A percentile compares a stretch with the other conserved stretches of the same genome.
phyloP scores from a whole-genome alignment of 176 grass and related monocot genomes.

The Carex scoparia region DNA sequence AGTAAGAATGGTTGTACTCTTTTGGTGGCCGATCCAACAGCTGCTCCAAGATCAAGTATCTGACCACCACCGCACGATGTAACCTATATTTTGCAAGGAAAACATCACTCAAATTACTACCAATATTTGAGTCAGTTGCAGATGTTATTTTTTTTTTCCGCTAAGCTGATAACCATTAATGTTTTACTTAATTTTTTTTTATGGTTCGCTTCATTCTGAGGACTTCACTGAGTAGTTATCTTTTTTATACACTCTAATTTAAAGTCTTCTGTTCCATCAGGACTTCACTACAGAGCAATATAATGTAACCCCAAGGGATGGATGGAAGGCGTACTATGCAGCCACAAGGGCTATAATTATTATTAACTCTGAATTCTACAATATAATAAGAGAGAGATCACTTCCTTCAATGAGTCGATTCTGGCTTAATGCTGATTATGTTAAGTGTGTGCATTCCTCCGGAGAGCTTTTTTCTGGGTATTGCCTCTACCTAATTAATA shows the following conservation, averaged over 20 bases:
- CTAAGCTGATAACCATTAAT: neutral
- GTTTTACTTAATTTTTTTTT: neutral
- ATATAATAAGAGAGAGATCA: slow-evolving; percentile 86
- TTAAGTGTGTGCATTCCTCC: slow-evolving; percentile 74
- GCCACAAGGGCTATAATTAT: slow-evolving; percentile 82
- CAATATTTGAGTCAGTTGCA: neutral
- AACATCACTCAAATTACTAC: neutral
- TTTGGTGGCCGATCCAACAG: neutral
- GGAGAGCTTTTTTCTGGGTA: slow-evolving; percentile 82
- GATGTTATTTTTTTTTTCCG: neutral
- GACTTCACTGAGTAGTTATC: neutral
- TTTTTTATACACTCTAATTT: neutral
- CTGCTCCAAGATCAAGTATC: neutral
- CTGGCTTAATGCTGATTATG: slow-evolving; percentile 86
- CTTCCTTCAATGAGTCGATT: slow-evolving; percentile 73
- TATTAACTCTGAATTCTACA: slow-evolving; percentile 84
- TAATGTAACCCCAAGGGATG: slow-evolving; percentile 57
- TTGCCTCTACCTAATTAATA: slow-evolving; percentile 11
- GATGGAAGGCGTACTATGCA: slow-evolving; percentile 98
- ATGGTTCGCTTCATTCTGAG: neutral
- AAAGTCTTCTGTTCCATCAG: slow-evolving; percentile 36
- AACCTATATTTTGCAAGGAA: neutral
- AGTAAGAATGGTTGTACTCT: neutral
- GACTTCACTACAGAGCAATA: slow-evolving; percentile 87
- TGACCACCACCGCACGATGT: neutral